Evolutionary conservation across 2,329 filamentous ascomycete species (phyloP).

Genomic region (Teratosphaeria pseudoeucalypti): DNA sequence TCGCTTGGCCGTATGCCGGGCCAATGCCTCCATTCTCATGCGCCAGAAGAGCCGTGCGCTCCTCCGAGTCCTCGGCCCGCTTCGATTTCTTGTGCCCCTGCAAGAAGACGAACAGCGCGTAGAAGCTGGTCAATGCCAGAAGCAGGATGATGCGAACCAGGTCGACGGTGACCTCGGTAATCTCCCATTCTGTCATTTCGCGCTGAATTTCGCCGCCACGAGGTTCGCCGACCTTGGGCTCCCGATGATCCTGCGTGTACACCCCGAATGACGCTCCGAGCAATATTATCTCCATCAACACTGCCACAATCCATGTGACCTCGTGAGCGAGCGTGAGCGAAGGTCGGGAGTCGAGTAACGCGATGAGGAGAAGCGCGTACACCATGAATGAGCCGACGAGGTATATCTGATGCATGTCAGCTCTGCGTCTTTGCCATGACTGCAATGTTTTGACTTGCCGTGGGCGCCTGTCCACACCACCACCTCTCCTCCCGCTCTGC

Average conservation of each 20-base stretch:
- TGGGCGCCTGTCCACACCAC: constrained; percentile 73
- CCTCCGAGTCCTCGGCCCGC: constrained; percentile 27
- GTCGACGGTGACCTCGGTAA: constrained; percentile 56
- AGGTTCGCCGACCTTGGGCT: constrained; percentile 44
- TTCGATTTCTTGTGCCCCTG: neutral
- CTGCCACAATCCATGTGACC: constrained; percentile 63
- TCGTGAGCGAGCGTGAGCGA: constrained; percentile 74
- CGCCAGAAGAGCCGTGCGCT: constrained; percentile 17
- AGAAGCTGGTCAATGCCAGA: constrained; percentile 48
- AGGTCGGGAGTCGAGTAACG: constrained; percentile 71
- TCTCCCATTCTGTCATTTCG: constrained; percentile 49
- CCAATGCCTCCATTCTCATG: constrained; percentile 30
- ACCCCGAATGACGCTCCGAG: constrained; percentile 58
- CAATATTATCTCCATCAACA: constrained; percentile 64
- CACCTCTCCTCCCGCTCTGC: constrained; percentile 53
- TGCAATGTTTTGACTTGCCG: constrained; percentile 44
- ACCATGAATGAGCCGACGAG: constrained; percentile 76
- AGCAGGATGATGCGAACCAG: constrained; percentile 59
- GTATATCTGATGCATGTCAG: constrained; percentile 57
- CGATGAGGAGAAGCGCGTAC: constrained; percentile 75
- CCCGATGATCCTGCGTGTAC: constrained; percentile 57
- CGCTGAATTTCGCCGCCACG: constrained; percentile 23
- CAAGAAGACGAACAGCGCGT: constrained; percentile 33
- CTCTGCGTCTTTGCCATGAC: neutral
- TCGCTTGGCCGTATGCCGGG: constrained; percentile 35